phyloP scores from a whole-genome alignment of 2,329 filamentous ascomycete genomes.

The Ambrosiella xylebori region DNA sequence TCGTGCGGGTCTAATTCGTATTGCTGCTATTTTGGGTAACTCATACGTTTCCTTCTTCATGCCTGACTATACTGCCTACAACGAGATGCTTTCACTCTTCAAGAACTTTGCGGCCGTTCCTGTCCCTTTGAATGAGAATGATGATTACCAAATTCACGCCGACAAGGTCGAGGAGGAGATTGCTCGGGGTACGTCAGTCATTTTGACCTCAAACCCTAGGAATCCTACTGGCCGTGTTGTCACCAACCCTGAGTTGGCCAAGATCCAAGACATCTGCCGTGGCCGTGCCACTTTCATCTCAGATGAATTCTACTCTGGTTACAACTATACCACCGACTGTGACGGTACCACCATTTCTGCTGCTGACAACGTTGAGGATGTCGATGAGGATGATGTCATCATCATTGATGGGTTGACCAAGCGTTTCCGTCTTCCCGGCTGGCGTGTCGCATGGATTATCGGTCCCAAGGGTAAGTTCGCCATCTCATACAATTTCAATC shows the following conservation, averaged over 20 bases:
- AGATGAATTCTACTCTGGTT: conserved; percentile 92
- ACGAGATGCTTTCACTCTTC: conserved; percentile 91
- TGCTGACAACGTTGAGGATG: conserved; percentile 77
- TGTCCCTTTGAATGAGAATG: conserved; percentile 65
- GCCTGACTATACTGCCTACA: conserved; percentile 91
- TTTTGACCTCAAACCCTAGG: conserved; percentile 85
- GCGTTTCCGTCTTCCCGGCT: conserved; percentile 87
- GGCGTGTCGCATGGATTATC: conserved; percentile 92
- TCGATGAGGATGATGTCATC: conserved; percentile 77
- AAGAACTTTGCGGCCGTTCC: conserved; percentile 84
- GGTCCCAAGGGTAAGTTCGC: conserved; percentile 51
- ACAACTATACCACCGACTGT: conserved; percentile 88
- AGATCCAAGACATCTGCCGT: conserved; percentile 87
- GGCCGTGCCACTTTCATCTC: conserved; percentile 82
- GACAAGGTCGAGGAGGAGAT: conserved; percentile 89
- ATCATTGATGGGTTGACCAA: conserved; percentile 94
- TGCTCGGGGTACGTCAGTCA: conserved; percentile 67
- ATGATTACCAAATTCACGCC: conserved; percentile 84
- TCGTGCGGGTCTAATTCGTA: conserved; percentile 79
- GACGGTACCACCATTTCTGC: conserved; percentile 79
- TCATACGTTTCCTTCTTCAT: conserved; percentile 89
- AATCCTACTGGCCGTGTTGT: conserved; percentile 88
- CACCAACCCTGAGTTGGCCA: conserved; percentile 63
- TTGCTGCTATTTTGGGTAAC: conserved; percentile 84
- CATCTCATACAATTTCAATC: too few species aligned